Base-by-base conservation (phyloP, 73 alveolate species). In the Halteria grandinella region DNA sequence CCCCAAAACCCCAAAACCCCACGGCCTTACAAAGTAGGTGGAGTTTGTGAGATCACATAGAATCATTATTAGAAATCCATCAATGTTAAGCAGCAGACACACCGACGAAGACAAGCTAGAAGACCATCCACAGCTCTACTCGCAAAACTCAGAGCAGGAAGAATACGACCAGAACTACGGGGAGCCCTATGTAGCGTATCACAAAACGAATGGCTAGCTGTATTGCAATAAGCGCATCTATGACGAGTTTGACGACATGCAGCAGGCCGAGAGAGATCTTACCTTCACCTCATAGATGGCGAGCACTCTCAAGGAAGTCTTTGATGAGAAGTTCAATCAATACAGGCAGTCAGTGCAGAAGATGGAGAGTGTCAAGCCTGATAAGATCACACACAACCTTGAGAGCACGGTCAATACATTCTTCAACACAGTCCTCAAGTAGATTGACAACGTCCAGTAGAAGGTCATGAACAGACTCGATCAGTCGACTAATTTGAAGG, bases 221-320 rank as follows among this genome's bases (percentile, higher is more conserved):
- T n/a, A 39, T 21, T 62, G 78, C 44, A 62, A 62, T 21, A 62
- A 62, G 24, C 41, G 78, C 41, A 62, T 62, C 40, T 62, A 62
- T 23, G 41, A 62, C 41, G 78, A 62, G 15, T 7, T 36, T 12
- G 78, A 62, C 10, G 78, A 62, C 41, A 6, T 62, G 7, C 49
- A 62, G 11, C 24, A 29, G 15, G 78, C 78, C 18, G 12, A n/a
- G 2, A 59, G 41, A 21, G 29, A 34, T 10, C 44, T 62, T 1
- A 62, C 78, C n/a, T 62, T 62, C 24, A 62, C 78, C 21, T 62
- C 78, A n/a, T 62, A 62, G 17, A 59, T 62, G 18, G 78, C 78
- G 24, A 24, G 60, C 14, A 5, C 36, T 15, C 51, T 66, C 17
- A 43, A 66, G 47, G 69, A 66, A 11, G 44, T 40, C 21, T 66